Evolutionary conservation across 1,284 basidiomycete genomes (phyloP).

Genomic region (Coniophora puteana): DNA sequence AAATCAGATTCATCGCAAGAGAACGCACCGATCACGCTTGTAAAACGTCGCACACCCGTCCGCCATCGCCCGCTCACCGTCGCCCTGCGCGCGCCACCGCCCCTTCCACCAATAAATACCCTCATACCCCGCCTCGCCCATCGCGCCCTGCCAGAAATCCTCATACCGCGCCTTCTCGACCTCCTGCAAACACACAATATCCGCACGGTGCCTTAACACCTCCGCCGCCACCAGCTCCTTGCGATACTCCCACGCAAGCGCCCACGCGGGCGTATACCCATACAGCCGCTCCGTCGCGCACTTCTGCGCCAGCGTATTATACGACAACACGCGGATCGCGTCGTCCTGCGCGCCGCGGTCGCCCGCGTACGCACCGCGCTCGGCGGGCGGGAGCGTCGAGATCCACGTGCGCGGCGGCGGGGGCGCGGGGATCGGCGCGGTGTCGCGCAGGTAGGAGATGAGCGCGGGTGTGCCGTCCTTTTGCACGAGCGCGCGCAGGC

Average conservation of each 20-base stretch:
- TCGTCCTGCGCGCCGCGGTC: constrained; percentile 65
- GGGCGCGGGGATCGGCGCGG: constrained; percentile 76
- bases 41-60: constrained; percentile 98
- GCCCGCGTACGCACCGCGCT: constrained; percentile 51
- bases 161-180: constrained; percentile 93
- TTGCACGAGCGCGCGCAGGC: constrained; percentile 79
- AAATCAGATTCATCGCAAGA: neutral
- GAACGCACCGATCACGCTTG: constrained; percentile 80
- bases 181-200: constrained; percentile 94
- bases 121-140: constrained; percentile 82
- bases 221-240: constrained; percentile 90
- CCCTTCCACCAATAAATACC: constrained; percentile 95
- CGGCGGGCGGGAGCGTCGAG: constrained; percentile 67
- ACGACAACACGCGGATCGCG: constrained; percentile 81
- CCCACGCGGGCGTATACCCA: constrained; percentile 97
- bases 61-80: constrained; percentile 82
- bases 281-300: constrained; percentile 91
- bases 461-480: constrained; percentile 91
- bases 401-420: constrained; percentile 88
- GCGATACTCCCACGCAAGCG: constrained; percentile 92
- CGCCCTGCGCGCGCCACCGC: constrained; percentile 90
- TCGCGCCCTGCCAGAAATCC: constrained; percentile 84
- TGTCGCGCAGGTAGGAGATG: constrained; percentile 87
- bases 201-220: constrained; percentile 79
- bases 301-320: constrained; percentile 95